Evolutionary conservation across 139 green algal species (phyloP), one percentile per base, ranked within the genome.

Genomic region (Volvox africanus): DNA sequence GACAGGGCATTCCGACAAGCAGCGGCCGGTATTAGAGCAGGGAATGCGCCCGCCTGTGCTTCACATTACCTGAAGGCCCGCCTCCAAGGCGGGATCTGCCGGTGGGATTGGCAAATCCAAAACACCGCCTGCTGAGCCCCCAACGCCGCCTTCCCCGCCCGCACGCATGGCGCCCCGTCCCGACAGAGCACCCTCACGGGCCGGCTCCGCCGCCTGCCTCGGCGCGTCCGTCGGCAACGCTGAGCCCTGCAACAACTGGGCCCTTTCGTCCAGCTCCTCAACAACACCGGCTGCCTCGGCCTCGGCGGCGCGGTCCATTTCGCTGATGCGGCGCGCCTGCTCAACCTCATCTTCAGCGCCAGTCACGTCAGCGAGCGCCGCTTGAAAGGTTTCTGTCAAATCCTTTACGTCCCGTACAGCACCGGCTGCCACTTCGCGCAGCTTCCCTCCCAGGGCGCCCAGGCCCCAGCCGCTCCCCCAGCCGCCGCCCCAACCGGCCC

Each of bases 321-420:
- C 87, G 77, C 82, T 77, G 50, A 94, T 89, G 32, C 71, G 90
- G 22, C 87, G 67, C 18, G 81, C 84, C 62, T 92, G 88, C 28
- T 69, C 81, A 26, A 88, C 91, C 69, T 94, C 92, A 44, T 89
- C 89, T 20, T 89, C 88, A 0, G 68, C 88, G 30, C 88, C 68
- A 30, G 71, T 76, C 20, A 90, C 80, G 61, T 89, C 75, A 0
- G 81, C 61, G 14, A 82, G 71, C n/a, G 91, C 91, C 9, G 86
- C 86, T 30, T 95, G 93, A 20, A 95, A 87, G 28, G 86, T 93
- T 33, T 87, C 90, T 18, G 90, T 92, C 13, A 95, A 80, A 61
- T 95, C 88, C 82, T 92, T 83, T 18, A 93, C 82, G 78, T 95
- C 93, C 11, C 87, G 88, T 16, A 90, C 88, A 33, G 93, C 93